Conservation (phyloP, 352 stramenopile genomes). For the Pythium vanterpoolii region DNA sequence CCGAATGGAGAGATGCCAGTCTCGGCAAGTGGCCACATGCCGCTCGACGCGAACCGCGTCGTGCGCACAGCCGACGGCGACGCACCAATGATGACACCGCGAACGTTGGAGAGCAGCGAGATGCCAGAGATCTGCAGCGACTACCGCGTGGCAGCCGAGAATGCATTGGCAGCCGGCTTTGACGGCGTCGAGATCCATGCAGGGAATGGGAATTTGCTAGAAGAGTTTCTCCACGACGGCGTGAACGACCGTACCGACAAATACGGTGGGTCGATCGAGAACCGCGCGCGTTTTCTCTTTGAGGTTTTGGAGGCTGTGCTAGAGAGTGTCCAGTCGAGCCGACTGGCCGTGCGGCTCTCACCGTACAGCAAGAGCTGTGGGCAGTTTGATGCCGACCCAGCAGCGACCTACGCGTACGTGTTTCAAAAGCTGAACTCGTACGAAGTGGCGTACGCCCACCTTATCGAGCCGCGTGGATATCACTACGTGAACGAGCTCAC, state of each 20-base stretch:
- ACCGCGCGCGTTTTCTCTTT: constrained; percentile 51
- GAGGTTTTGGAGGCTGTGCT: constrained; percentile 46
- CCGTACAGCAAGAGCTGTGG: constrained; percentile 22
- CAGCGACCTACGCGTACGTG: constrained; percentile 43
- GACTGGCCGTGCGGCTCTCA: constrained; percentile 22
- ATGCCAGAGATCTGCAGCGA: constrained; percentile 53
- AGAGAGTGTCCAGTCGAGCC: constrained; percentile 7
- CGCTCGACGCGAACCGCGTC: not conserved
- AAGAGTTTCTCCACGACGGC: constrained; percentile 74
- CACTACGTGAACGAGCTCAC: constrained; percentile 21
- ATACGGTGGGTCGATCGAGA: constrained; percentile 74
- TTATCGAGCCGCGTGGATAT: constrained; percentile 56
- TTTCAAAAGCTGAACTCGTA: constrained; percentile 50
- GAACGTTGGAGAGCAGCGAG: constrained; percentile 51
- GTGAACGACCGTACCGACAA: constrained; percentile 69
- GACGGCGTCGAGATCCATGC: constrained; percentile 61
- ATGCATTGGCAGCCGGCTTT: constrained; percentile 35
- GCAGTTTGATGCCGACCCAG: constrained; percentile 6
- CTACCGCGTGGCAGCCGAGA: constrained; percentile 45
- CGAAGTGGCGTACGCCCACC: constrained; percentile 49
- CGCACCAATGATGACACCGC: constrained; percentile 30
- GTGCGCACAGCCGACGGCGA: not conserved
- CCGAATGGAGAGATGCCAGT: not conserved
- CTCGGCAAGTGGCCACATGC: constrained; percentile 3
- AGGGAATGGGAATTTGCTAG: constrained; percentile 87